phyloP scores from a whole-genome alignment of 345 rosid species.

The Mangifera indica region DNA sequence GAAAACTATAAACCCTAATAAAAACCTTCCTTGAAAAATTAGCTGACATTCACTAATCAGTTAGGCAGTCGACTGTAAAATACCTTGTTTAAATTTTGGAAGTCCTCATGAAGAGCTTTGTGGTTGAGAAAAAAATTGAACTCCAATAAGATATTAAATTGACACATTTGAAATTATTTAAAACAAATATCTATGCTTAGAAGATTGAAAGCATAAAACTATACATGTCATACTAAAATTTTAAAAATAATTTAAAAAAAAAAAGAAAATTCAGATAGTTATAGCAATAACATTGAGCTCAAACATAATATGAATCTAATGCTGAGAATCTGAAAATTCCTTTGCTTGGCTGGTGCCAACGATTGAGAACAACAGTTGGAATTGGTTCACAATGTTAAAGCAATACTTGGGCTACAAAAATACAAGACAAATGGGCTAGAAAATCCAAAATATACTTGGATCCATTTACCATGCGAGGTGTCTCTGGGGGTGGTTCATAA shows the following conservation, averaged over 20 bases:
- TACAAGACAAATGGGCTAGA: background rate
- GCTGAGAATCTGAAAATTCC: background rate
- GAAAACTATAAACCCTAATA: background rate
- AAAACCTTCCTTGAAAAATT: background rate
- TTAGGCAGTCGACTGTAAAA: background rate
- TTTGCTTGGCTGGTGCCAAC: background rate
- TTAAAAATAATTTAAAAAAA: background rate
- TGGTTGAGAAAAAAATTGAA: background rate
- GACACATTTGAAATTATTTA: background rate
- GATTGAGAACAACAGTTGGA: background rate
- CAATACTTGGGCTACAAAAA: background rate
- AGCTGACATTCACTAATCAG: background rate
- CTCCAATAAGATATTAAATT: background rate
- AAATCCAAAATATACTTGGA: background rate
- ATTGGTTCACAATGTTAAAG: background rate
- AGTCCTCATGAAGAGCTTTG: background rate
- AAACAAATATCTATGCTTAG: background rate
- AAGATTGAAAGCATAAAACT: background rate
- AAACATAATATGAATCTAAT: background rate
- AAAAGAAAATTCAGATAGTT: background rate
- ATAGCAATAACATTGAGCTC: background rate
- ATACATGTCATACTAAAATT: background rate
- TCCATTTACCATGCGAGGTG: constrained; percentile 78
- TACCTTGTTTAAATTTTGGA: background rate
- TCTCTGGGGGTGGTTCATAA: constrained; percentile 77